Evolutionary conservation across 257 asterid genomes (phyloP), one percentile per base, ranked within the genome.

Genomic region (Petrea volubilis): DNA sequence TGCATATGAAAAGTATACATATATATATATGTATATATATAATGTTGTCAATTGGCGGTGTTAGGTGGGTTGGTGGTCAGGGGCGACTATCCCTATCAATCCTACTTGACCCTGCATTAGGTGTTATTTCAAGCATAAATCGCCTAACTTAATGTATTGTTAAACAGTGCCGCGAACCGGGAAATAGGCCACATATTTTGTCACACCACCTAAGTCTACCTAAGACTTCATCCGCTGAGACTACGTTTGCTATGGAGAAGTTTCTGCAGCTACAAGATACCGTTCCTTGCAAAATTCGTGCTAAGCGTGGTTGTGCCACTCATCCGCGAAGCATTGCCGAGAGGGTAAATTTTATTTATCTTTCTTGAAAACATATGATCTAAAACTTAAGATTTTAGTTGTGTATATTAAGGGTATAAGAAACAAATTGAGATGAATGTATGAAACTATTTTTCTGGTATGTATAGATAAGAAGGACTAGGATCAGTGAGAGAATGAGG

Each of bases 301-400:
- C 98, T 24, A 93, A 93, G 68, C 95, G 98, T 5, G 98, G 98
- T 6, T 93, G 90, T 18, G 98, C 98, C 60, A 93, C 98, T 69
- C 98, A 93, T 81, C 98, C 97, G 10, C 82, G 97, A 41, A 93
- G 98, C 81, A 90, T 93, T 29, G 98, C 98, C 27, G 98, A 93
- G 82, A 88, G 98, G 92, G 97, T 93, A 87, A 47, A 1, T 20
- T 29, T 40, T 12, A n/a, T 56, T 14, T 46, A 5, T 12, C 31
- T 0, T 18, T 60, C 13, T 18, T 5, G 66, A 60, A n/a, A n/a
- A n/a, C n/a, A n/a, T n/a, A n/a, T n/a, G n/a, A n/a, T n/a, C n/a
- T n/a, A n/a, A n/a, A n/a, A n/a, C n/a, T n/a, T n/a, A n/a, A n/a
- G n/a, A n/a, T n/a, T n/a, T n/a, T n/a, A n/a, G n/a, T n/a, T n/a